Evolutionary conservation across 805 yeast species (phyloP).

Genomic region (Wickerhamiella siamensis): DNA sequence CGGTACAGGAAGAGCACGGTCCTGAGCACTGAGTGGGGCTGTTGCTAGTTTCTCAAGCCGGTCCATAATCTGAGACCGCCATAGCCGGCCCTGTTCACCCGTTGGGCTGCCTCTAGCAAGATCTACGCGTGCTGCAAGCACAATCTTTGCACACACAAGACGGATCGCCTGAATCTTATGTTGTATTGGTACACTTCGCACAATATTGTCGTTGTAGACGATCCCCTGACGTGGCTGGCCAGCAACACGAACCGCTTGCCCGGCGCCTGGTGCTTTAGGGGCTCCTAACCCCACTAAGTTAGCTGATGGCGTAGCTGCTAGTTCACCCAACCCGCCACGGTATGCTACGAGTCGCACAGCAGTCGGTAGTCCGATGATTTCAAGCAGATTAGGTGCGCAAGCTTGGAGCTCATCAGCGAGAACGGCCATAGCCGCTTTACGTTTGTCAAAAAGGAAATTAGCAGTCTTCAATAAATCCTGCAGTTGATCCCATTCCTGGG

Average conservation of each 20-base stretch:
- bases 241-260: constrained; percentile 24
- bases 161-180: constrained; percentile 52
- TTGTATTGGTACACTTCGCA: constrained; percentile 15
- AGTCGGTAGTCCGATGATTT: constrained; percentile 54
- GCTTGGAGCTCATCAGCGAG: constrained; percentile 35
- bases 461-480: constrained; percentile 10
- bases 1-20: constrained; percentile 61
- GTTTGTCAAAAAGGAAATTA: background rate
- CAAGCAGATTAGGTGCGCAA: constrained; percentile 69
- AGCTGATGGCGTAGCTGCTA: constrained; percentile 66
- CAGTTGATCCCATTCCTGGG: constrained; percentile 28
- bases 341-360: constrained; percentile 60
- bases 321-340: constrained; percentile 51
- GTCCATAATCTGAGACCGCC: constrained; percentile 43
- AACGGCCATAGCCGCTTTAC: constrained; percentile 11
- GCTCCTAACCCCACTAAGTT: constrained; percentile 65
- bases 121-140: constrained; percentile 76
- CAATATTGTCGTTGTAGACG: constrained; percentile 7
- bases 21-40: constrained; percentile 46
- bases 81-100: constrained; percentile 43
- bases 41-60: constrained; percentile 52
- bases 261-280: constrained; percentile 19
- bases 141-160: constrained; percentile 62
- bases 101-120: constrained; percentile 30
- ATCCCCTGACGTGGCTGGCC: constrained; percentile 6